Percentiles rank a stretch among this genome's conserved stretches.
Evolutionary conservation across 2,329 filamentous ascomycete genomes (phyloP).

Genomic region (Monosporascus cannonballus): DNA sequence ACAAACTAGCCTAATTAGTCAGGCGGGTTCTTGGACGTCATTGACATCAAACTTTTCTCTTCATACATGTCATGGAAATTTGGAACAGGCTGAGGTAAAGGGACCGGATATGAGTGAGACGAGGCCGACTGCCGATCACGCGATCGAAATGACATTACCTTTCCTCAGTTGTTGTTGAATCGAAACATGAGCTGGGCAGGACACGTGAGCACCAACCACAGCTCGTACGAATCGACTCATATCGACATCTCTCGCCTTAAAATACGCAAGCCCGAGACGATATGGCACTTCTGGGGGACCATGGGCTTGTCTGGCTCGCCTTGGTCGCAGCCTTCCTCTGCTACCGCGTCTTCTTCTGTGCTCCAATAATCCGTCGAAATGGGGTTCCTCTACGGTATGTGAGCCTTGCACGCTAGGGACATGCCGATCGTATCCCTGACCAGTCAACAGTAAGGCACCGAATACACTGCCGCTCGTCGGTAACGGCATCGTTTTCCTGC

Average conservation of each 20-base stretch:
- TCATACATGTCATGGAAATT: not conserved
- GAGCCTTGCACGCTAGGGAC: not conserved
- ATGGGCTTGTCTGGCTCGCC: slow-evolving; percentile 11
- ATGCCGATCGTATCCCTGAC: slow-evolving; percentile 2
- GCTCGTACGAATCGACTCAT: too few species aligned
- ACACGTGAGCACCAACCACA: too few species aligned
- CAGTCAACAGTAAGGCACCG: slow-evolving; percentile 36
- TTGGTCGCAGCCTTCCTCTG: slow-evolving; percentile 12
- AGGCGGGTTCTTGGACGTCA: not conserved
- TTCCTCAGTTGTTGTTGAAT: not conserved
- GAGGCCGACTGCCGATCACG: too few species aligned
- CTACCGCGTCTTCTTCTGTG: slow-evolving; percentile 18
- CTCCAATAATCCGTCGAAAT: slow-evolving; percentile 20
- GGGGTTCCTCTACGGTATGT: slow-evolving; percentile 27
- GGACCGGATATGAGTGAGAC: too few species aligned
- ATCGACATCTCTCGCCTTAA: too few species aligned
- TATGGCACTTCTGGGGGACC: slow-evolving; percentile 8
- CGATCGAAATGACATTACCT: not conserved
- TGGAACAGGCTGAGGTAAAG: not conserved
- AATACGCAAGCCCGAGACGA: not conserved
- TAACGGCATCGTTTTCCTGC: slow-evolving; percentile 57
- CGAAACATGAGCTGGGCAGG: not conserved
- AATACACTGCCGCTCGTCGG: slow-evolving; percentile 50
- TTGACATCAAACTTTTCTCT: not conserved
- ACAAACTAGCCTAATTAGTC: too few species aligned